phyloP scores from a whole-genome alignment of 2,329 filamentous ascomycete species.

The Thielaviopsis punctulata region DNA sequence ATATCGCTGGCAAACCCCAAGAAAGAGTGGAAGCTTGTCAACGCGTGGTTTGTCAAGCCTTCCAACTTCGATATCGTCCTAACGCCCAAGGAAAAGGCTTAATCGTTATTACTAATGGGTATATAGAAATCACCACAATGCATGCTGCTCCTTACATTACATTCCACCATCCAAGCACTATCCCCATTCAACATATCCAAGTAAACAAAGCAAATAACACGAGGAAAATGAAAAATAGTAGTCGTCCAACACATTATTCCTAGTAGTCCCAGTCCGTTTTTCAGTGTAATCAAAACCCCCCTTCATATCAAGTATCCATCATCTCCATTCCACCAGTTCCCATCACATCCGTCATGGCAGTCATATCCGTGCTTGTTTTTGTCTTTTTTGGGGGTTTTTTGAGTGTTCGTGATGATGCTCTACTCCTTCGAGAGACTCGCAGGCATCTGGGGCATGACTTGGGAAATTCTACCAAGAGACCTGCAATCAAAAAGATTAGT shows the following conservation, averaged over 20 bases:
- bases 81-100: constrained; percentile 19
- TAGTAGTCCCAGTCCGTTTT: not conserved
- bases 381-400: not conserved
- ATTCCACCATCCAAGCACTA: not conserved
- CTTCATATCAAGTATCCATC: not conserved
- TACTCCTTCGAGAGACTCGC: constrained; percentile 5
- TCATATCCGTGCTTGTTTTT: not conserved
- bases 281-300: not conserved
- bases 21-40: constrained; percentile 40
- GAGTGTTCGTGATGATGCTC: not conserved
- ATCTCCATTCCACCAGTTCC: not conserved
- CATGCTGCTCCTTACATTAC: not conserved
- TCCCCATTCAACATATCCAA: not conserved
- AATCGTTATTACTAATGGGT: constrained; percentile 3
- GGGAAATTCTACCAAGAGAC: constrained; percentile 8
- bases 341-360: not conserved
- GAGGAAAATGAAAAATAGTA: not conserved
- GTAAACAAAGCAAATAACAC: not conserved
- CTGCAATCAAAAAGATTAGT: constrained; percentile 12
- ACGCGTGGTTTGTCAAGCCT: constrained; percentile 48
- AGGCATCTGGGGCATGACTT: constrained; percentile 9
- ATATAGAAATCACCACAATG: not conserved
- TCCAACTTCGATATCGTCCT: constrained; percentile 34
- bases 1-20: constrained; percentile 22
- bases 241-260: not conserved